These are phyloP conservation scores for Porphyra umbilicalis DNA, from an alignment of 31 red algal species.

Conservation along the genomic window DNA sequence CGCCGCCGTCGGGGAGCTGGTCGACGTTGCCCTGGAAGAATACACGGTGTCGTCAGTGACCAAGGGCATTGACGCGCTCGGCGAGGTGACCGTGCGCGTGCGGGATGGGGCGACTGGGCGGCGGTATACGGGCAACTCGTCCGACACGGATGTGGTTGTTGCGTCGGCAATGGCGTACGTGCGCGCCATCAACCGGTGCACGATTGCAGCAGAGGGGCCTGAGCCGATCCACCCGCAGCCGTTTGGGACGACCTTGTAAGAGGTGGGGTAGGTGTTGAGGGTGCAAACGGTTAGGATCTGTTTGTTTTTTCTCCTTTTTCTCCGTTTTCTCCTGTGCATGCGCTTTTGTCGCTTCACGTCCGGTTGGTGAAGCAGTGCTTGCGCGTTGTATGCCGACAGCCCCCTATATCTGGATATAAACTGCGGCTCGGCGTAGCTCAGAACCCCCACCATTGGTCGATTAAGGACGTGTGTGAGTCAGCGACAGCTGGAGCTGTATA, in stretches of 20 bases:
- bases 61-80: constrained; percentile 81
- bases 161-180: constrained; percentile 92
- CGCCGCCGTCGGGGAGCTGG: constrained; percentile 26
- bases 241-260: neutral
- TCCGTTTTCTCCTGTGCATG: too few relatives aligned
- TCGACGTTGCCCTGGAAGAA: constrained; percentile 58
- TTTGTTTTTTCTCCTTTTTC: neutral
- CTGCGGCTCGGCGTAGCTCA: too few relatives aligned
- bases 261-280: too few relatives aligned
- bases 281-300: too few relatives aligned
- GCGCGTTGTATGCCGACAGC: too few relatives aligned
- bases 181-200: constrained; percentile 80
- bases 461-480: too few relatives aligned
- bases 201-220: constrained; percentile 3
- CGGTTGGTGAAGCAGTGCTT: too few relatives aligned
- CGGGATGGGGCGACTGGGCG: constrained; percentile 45
- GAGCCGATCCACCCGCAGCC: constrained; percentile 45
- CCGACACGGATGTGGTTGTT: constrained; percentile 89
- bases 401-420: too few relatives aligned
- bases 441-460: too few relatives aligned
- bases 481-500: too few relatives aligned
- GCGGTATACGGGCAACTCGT: constrained; percentile 52
- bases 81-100: constrained; percentile 87
- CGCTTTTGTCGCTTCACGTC: too few relatives aligned
- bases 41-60: constrained; percentile 78